Percentiles rank a stretch among this genome's conserved stretches.
phyloP scores from a whole-genome alignment of 441 rosid genomes.

The Isatis lusitanica region DNA sequence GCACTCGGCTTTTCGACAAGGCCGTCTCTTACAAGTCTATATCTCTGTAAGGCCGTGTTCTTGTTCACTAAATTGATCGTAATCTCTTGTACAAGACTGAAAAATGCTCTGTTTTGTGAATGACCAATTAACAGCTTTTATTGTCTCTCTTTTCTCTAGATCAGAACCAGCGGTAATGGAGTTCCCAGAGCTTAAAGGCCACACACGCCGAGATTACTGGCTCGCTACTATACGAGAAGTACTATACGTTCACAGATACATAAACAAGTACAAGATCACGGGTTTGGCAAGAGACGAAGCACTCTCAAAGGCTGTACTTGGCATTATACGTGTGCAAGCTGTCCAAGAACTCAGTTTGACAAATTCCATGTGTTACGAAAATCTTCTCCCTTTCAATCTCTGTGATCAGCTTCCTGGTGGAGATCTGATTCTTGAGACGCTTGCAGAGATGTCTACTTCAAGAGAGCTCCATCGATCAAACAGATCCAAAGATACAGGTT shows the following conservation, averaged over 20 bases:
- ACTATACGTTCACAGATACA: conserved; percentile 63
- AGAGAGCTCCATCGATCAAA: conserved; percentile 50
- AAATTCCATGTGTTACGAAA: conserved; percentile 41
- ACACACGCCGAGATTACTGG: conserved; percentile 91
- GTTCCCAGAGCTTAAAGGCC: conserved; percentile 95
- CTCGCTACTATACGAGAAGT: conserved; percentile 72
- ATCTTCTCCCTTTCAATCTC: conserved; percentile 77
- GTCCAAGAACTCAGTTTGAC: conserved; percentile 59
- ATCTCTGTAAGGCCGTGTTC: conserved; percentile 63
- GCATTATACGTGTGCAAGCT: conserved; percentile 77
- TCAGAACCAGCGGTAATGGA: conserved; percentile 83
- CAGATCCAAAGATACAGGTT: conserved; percentile 43
- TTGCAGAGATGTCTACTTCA: conserved; percentile 62
- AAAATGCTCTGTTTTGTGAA: conserved; percentile 22
- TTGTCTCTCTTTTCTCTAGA: conserved; percentile 45
- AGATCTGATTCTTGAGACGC: conserved; percentile 79
- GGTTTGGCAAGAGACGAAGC: conserved; percentile 68
- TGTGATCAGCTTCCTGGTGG: conserved; percentile 96
- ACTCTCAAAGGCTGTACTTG: conserved; percentile 81
- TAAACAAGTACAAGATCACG: conserved; percentile 58
- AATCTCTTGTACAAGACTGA: neutral
- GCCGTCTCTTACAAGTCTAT: conserved; percentile 79
- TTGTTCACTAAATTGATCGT: neutral
- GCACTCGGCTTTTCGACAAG: conserved; percentile 91
- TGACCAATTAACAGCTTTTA: conserved; percentile 30